A percentile compares a stretch with the other conserved stretches of the same genome.
These are phyloP conservation scores for Coriaria nepalensis DNA, from an alignment of 306 rosid species.

Conservation along the genomic window DNA sequence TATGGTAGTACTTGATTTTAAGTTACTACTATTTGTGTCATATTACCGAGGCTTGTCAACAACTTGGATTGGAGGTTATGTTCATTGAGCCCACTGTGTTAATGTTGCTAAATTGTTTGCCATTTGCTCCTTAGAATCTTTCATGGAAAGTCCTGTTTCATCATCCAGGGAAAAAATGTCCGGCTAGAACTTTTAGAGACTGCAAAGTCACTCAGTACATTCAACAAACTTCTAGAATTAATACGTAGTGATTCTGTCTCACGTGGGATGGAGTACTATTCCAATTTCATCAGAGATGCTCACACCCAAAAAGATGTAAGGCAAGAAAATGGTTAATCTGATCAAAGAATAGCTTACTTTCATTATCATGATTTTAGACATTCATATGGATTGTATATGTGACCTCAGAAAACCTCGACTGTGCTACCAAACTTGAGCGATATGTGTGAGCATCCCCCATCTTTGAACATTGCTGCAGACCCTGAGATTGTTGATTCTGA, in stretches of 20 bases:
- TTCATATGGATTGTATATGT: slow-evolving; percentile 8
- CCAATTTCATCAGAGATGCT: slow-evolving; percentile 70
- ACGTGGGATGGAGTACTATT: slow-evolving; percentile 66
- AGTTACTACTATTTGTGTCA: slow-evolving; percentile 6
- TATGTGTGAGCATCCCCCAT: slow-evolving; percentile 54
- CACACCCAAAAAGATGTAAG: slow-evolving; percentile 79
- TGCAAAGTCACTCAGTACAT: slow-evolving; percentile 66
- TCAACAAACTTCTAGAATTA: slow-evolving; percentile 56
- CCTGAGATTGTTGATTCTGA: slow-evolving; percentile 40
- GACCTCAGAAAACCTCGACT: slow-evolving; percentile 39
- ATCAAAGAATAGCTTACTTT: slow-evolving; percentile 6
- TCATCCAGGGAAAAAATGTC: slow-evolving; percentile 66
- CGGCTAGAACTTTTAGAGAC: slow-evolving; percentile 77
- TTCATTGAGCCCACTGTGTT: slow-evolving; percentile 8
- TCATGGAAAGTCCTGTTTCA: slow-evolving; percentile 7
- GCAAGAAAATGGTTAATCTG: slow-evolving; percentile 10
- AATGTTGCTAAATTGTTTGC: neutral
- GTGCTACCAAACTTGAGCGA: slow-evolving; percentile 46
- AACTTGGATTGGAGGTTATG: slow-evolving; percentile 86
- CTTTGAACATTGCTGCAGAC: slow-evolving; percentile 53
- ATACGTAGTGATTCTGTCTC: slow-evolving; percentile 49
- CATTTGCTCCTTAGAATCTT: neutral
- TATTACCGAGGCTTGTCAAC: slow-evolving; percentile 90
- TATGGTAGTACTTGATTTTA: neutral
- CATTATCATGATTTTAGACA: neutral